A percentile compares a stretch with the other conserved stretches of the same genome.
Evolutionary conservation across 805 yeast species (phyloP).

Genomic region (Suhomyces xylopsoci): DNA sequence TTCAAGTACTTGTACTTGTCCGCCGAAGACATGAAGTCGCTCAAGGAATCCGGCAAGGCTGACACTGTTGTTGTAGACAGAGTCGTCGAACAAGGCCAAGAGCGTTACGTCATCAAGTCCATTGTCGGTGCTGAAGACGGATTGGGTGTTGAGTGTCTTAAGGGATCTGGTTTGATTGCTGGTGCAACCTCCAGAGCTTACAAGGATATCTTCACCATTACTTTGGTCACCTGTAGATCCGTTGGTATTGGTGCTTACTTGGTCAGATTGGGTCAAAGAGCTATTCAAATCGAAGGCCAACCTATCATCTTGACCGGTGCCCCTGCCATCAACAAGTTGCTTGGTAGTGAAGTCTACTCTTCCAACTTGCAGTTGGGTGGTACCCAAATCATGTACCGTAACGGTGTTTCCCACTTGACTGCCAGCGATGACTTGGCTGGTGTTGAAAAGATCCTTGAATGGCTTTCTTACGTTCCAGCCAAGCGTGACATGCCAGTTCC

Average conservation of each 20-base stretch:
- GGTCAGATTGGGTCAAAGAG: slow-evolving; percentile 97
- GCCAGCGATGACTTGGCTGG: slow-evolving; percentile 97
- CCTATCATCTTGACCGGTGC: slow-evolving; percentile 99
- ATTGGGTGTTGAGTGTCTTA: slow-evolving; percentile 96
- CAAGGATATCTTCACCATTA: slow-evolving; percentile 94
- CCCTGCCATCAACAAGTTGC: slow-evolving; percentile 93
- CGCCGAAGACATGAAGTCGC: slow-evolving; percentile 55
- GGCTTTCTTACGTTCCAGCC: slow-evolving; percentile 95
- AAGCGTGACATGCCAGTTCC: slow-evolving; percentile 89
- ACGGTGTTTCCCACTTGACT: slow-evolving; percentile 97
- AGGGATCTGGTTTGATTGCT: slow-evolving; percentile 97
- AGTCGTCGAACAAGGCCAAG: slow-evolving; percentile 80
- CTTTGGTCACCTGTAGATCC: slow-evolving; percentile 99
- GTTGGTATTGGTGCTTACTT: slow-evolving; percentile 99
- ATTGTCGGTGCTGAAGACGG: slow-evolving; percentile 95
- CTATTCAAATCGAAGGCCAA: slow-evolving; percentile 97
- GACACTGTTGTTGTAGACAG: slow-evolving; percentile 70
- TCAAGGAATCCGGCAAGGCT: slow-evolving; percentile 59
- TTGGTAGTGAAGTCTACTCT: slow-evolving; percentile 96
- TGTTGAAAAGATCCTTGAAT: slow-evolving; percentile 87
- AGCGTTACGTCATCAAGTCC: slow-evolving; percentile 74
- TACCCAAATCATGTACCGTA: slow-evolving; percentile 96
- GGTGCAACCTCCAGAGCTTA: slow-evolving; percentile 98
- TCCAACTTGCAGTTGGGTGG: slow-evolving; percentile 98
- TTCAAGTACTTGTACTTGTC: slow-evolving; percentile 84